Conservation (phyloP, 2,329 filamentous ascomycete genomes). For the Arthroderma sp. region DNA sequence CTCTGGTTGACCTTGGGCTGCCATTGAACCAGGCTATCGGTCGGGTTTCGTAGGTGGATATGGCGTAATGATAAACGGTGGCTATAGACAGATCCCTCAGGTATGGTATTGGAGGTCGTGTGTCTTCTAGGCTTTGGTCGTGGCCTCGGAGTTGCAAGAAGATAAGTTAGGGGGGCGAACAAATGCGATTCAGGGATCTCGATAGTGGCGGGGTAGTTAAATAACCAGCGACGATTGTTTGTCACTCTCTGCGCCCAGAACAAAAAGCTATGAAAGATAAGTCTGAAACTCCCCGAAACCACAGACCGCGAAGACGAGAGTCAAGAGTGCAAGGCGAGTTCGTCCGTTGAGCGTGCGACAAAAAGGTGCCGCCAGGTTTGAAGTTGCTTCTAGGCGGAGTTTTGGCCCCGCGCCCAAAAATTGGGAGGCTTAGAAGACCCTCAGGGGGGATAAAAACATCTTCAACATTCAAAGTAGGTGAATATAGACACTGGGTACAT, state of each 20-base stretch:
- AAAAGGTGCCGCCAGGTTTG: neutral
- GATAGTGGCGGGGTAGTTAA: neutral
- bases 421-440: neutral
- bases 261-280: neutral
- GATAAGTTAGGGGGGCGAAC: neutral
- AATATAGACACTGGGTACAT: neutral
- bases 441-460: neutral
- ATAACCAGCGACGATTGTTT: neutral
- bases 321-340: neutral
- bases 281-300: too few species aligned
- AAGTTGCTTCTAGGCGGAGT: neutral
- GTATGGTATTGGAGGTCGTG: neutral
- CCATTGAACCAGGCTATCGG: slow-evolving; percentile 5
- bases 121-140: neutral
- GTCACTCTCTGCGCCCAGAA: neutral
- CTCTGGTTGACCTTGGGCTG: slow-evolving; percentile 6
- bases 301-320: too few species aligned
- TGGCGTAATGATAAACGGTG: neutral
- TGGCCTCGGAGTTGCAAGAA: neutral
- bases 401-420: neutral
- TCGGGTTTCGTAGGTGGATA: neutral
- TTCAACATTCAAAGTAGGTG: neutral
- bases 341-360: neutral
- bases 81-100: neutral
- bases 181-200: neutral